Conservation (phyloP, 2,329 filamentous ascomycete genomes). For the Pochonia chlamydosporia region DNA sequence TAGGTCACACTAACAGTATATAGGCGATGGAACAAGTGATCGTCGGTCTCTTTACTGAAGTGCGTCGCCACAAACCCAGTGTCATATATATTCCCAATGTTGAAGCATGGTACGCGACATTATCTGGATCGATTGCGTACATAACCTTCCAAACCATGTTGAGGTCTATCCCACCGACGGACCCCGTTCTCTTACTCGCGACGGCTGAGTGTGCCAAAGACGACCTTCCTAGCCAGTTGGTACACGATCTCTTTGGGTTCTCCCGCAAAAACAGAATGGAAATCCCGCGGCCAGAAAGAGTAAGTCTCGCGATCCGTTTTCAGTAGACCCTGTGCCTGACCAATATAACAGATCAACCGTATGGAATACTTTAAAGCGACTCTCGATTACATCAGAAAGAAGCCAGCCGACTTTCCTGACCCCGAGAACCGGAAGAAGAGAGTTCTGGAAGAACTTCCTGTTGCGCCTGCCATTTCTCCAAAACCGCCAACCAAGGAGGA, state of each 20-base stretch:
- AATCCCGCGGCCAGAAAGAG: constrained; percentile 60
- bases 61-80: constrained; percentile 89
- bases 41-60: constrained; percentile 85
- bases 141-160: constrained; percentile 80
- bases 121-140: constrained; percentile 60
- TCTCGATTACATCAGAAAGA: constrained; percentile 69
- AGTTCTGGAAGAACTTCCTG: constrained; percentile 67
- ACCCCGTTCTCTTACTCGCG: constrained; percentile 83
- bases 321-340: no score
- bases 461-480: constrained; percentile 67
- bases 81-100: constrained; percentile 92
- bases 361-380: constrained; percentile 73
- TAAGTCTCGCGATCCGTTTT: constrained; percentile 30
- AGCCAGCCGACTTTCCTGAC: constrained; percentile 82
- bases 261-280: constrained; percentile 72
- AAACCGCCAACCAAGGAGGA: constrained; percentile 70
- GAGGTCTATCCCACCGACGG: constrained; percentile 77
- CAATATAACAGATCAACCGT: constrained; percentile 52
- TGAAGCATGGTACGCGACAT: constrained; percentile 72
- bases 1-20: constrained; percentile 14
- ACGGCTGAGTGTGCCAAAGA: constrained; percentile 67
- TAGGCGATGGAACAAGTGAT: constrained; percentile 79
- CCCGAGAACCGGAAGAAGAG: constrained; percentile 81
- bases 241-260: constrained; percentile 78
- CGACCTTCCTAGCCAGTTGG: constrained; percentile 55